Evolutionary conservation across 2,329 filamentous ascomycete genomes (phyloP).

Genomic region (Nemania abortiva): DNA sequence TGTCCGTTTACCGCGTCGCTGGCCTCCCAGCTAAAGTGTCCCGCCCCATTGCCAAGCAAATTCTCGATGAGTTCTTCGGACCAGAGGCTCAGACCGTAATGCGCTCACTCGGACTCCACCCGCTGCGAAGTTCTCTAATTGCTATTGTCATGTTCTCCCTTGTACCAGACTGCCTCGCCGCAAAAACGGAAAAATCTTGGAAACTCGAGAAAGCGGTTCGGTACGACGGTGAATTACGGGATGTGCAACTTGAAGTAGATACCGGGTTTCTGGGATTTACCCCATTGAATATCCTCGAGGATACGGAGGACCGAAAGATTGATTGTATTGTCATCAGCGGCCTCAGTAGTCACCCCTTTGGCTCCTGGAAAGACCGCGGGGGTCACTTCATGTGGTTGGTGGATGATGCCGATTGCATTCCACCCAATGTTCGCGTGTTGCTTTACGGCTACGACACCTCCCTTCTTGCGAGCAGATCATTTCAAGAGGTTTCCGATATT

Average conservation of each 20-base stretch:
- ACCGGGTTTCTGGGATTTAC: background rate
- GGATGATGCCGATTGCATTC: background rate
- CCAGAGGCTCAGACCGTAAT: no score
- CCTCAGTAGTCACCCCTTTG: slow-evolving; percentile 4
- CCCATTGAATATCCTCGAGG: background rate
- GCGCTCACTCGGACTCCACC: no score
- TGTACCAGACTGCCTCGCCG: no score
- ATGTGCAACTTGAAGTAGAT: slow-evolving; percentile 2
- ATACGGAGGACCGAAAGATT: background rate
- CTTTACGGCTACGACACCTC: background rate
- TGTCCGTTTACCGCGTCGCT: background rate
- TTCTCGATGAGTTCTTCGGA: background rate
- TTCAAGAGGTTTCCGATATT: background rate
- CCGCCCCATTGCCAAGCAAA: background rate
- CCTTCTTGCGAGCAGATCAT: background rate
- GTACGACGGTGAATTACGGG: background rate
- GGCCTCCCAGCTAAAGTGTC: background rate
- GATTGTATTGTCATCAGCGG: background rate
- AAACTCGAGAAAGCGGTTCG: background rate
- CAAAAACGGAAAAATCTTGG: background rate
- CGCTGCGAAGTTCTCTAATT: no score
- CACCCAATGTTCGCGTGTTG: background rate
- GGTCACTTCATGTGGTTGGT: slow-evolving; percentile 2
- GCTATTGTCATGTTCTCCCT: no score
- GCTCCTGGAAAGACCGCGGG: background rate